Evolutionary conservation across 805 yeast species (phyloP).

Genomic region (Suhomyces xylopsoci): DNA sequence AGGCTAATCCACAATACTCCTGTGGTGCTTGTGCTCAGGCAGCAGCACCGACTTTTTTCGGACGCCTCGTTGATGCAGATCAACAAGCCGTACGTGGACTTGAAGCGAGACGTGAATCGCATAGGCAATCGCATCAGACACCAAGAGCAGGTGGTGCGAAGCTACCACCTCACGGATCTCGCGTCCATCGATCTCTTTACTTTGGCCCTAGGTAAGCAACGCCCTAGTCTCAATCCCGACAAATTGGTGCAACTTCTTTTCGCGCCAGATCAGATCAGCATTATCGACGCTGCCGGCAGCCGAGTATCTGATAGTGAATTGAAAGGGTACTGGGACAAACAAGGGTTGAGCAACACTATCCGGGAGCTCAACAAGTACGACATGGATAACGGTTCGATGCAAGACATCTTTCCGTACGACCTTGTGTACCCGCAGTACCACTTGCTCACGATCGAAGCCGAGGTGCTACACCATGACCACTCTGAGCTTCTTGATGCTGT

Average conservation of each 20-base stretch:
- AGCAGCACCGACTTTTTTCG: constrained; percentile 26
- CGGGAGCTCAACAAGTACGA: constrained; percentile 3
- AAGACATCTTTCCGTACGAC: constrained; percentile 28
- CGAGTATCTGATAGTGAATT: not conserved
- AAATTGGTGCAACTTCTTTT: not conserved
- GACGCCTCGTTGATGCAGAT: constrained; percentile 19
- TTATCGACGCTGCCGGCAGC: constrained; percentile 1
- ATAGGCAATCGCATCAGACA: constrained; percentile 9
- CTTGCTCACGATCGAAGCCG: constrained; percentile 31
- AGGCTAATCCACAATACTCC: constrained; percentile 28
- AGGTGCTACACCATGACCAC: constrained; percentile 24
- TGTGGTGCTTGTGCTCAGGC: constrained; percentile 25
- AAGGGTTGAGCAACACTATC: constrained; percentile 1
- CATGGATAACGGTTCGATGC: constrained; percentile 1
- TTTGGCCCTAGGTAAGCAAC: constrained; percentile 18
- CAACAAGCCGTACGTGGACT: constrained; percentile 18
- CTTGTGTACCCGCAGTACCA: constrained; percentile 22
- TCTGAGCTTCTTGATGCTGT: constrained; percentile 18
- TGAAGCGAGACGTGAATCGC: constrained; percentile 10
- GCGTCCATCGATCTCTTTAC: constrained; percentile 26
- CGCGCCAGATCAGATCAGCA: not conserved
- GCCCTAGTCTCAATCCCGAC: not conserved
- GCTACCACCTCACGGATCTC: constrained; percentile 33
- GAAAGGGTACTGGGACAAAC: not conserved
- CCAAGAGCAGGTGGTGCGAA: constrained; percentile 13